Base-by-base conservation (phyloP, 108 stramenopile genomes). In the Nitzschia sp. region DNA sequence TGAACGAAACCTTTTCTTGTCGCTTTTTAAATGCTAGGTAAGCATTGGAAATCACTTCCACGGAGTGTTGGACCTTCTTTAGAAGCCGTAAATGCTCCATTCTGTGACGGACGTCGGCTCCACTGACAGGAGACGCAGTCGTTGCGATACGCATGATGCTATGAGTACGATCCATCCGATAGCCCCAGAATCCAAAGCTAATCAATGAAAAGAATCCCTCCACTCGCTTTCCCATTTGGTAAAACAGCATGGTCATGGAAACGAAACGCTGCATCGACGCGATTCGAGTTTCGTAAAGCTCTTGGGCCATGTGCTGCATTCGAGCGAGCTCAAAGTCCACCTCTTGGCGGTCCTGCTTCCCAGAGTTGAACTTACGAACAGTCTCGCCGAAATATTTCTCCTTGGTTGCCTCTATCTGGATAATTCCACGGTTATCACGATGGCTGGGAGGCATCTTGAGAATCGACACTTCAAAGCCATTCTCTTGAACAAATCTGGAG, bases 241-340 rank as follows among this genome's bases (percentile, higher is more conserved):
- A 89, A 66, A 90, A 93, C 73, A 93, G 83, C n/a, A 93, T 89
- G 19, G 73, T 75, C 85, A 93, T 90, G 28, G 85, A 68, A 11
- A 90, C 79, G 71, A 87, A 93, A 8, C 92, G 83, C 46, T 93
- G 88, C 62, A 90, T 56, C 27, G 83, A 83, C 29, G 88, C 92
- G 45, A 89, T 77, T 9, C 91, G 82, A 25, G 77, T 81, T 55
- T 92, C 91, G 69, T 89, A 92, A 23, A 92, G 72, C 53, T 88
- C 85, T 68, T 76, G 71, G 15, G 35, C 59, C 6, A 85, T 58
- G 68, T 83, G 81, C 48, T 90, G 85, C 45, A 48, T 79, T 22
- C 73, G 60, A 2, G 77, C 76, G 30, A 83, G 50, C 5, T 46
- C 38, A 63, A 83, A 89, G 71, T 74, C 81, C 17, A 81, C 64